phyloP scores from a whole-genome alignment of 1,284 basidiomycete genomes.

The Sporisorium scitamineum region DNA sequence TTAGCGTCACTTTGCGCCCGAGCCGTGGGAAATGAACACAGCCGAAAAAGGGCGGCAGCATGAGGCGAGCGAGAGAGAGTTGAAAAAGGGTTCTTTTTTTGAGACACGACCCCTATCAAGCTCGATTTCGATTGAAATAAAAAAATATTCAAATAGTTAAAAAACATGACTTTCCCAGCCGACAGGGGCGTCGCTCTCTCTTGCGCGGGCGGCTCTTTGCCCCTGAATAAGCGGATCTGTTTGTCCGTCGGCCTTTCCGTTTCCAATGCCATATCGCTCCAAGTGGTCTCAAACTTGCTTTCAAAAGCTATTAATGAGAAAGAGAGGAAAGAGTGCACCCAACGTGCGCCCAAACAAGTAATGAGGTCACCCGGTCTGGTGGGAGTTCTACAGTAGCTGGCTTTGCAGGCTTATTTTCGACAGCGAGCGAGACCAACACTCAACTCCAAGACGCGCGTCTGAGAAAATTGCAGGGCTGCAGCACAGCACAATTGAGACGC shows the following conservation, averaged over 20 bases:
- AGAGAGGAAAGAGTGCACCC: background rate
- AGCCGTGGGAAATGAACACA: background rate
- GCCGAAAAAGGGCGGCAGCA: background rate
- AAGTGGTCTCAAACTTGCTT: background rate
- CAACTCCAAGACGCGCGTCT: constrained; percentile 4
- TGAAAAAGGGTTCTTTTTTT: background rate
- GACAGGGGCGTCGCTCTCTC: constrained; percentile 14
- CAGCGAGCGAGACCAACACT: constrained; percentile 13
- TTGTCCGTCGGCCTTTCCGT: background rate
- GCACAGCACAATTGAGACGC: constrained; percentile 15
- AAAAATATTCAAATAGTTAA: background rate
- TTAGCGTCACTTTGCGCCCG: background rate
- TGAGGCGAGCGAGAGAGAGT: too few species aligned
- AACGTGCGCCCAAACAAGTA: background rate
- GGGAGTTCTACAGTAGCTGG: background rate
- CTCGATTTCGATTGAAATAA: background rate
- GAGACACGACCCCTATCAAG: constrained; percentile 9
- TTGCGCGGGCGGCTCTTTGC: background rate
- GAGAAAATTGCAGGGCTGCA: background rate
- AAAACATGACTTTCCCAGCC: constrained; percentile 5
- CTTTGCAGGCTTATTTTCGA: background rate
- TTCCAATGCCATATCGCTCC: background rate
- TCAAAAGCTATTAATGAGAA: background rate
- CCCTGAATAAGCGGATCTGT: background rate
- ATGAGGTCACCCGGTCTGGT: background rate